Base-by-base conservation (phyloP, 352 stramenopile genomes). In the Globisporangium emineosum region DNA sequence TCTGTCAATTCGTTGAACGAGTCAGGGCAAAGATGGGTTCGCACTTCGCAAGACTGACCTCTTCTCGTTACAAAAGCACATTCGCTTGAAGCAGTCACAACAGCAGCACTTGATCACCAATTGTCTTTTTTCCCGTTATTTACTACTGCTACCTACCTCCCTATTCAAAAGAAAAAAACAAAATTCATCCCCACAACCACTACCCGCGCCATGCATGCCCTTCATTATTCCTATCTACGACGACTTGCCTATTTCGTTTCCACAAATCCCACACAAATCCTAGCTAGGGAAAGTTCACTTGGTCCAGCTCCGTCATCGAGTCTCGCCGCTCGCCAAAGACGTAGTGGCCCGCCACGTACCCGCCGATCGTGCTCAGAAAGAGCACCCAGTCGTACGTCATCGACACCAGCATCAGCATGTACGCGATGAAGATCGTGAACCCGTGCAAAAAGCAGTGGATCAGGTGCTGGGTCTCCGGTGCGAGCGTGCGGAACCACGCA, bases 371-470 rank as follows among this genome's bases (percentile, higher is more conserved):
- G 71, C 76, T 84, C 10, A 82, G 30, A 21, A 91, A 78, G 57
- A 91, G 67, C 56, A 73, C 70, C 57, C 78, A 76, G 62, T 91
- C 83, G 71, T 91, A 91, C 27, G 83, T 91, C 83, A 91, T 91
- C 23, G 83, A 85, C 21, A 88, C 83, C 23, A 91, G 77, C 83
- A 91, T 91, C 30, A 91, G 78, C 81, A 91, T 78, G 60, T 91
- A 91, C 13, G 83, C 83, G 21, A 91, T 71, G 13, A 86, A 65
- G 47, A 90, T 88, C 9, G 79, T 86, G 10, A 79, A 60, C 15
- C 83, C 83, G 57, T 91, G 83, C 8, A 90, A 60, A 6, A 80
- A 42, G 30, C 80, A 81, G 68, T 91, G 78, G 29, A 68, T 69
- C 33, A 89, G 61, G 66, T 92, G 83, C 42, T 75, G 73, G 30